These are phyloP conservation scores for Diplodia sapinea DNA, from an alignment of 2,329 filamentous ascomycete species.

Conservation along the genomic window DNA sequence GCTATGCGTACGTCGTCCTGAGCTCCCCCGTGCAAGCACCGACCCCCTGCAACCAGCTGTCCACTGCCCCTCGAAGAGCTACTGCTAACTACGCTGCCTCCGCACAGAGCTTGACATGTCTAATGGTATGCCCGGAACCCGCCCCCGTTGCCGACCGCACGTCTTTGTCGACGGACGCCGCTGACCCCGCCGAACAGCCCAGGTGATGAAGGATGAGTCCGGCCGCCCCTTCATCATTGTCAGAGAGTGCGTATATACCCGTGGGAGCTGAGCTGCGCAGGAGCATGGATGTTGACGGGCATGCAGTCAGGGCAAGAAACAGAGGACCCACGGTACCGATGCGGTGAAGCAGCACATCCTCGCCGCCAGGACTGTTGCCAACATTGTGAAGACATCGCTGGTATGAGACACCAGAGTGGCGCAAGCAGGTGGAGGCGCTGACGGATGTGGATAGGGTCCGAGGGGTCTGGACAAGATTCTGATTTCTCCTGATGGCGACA, in stretches of 20 bases:
- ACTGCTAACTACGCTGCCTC: conserved; percentile 38
- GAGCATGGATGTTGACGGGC: conserved; percentile 40
- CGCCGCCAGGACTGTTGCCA: conserved; percentile 92
- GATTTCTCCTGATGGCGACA: conserved; percentile 97
- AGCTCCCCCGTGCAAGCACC: conserved; percentile 29
- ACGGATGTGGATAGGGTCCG: conserved; percentile 65
- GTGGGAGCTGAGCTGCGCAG: conserved; percentile 5
- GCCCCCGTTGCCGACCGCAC: not conserved
- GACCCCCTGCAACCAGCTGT: conserved; percentile 27
- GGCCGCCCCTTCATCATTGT: conserved; percentile 98
- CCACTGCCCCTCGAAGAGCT: not conserved
- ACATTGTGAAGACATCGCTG: conserved; percentile 96
- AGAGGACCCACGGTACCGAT: conserved; percentile 93
- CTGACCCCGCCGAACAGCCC: conserved; percentile 53
- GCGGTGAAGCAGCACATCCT: conserved; percentile 98
- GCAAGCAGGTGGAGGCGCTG: not conserved
- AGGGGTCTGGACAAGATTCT: conserved; percentile 98
- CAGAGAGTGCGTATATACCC: conserved; percentile 74
- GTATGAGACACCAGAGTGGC: conserved; percentile 47
- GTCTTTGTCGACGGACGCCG: not conserved
- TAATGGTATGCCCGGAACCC: conserved; percentile 67
- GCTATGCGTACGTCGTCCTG: conserved; percentile 48
- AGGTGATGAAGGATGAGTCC: conserved; percentile 94
- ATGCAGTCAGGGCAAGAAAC: conserved; percentile 91
- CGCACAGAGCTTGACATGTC: conserved; percentile 77